Percentiles rank a stretch among this genome's conserved stretches.
phyloP scores from a whole-genome alignment of 148 eudicot species.

The Persicaria tinctoria region DNA sequence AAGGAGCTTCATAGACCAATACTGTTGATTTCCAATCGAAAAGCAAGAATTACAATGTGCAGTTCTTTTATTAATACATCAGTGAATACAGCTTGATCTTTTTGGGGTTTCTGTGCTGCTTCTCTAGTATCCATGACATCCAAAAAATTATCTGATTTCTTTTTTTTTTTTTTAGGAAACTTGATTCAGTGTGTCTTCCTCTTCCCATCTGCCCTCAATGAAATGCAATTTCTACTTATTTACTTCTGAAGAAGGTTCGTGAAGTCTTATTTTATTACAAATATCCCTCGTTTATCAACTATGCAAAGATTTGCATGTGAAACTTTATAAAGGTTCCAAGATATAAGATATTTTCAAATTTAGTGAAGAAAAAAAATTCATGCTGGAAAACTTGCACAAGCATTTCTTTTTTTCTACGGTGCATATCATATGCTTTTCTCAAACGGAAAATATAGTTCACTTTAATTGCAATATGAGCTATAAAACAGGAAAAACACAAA shows the following conservation, averaged over 20 bases:
- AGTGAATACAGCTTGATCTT: background rate
- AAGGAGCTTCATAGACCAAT: background rate
- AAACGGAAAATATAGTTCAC: background rate
- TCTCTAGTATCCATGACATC: background rate
- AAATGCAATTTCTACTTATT: background rate
- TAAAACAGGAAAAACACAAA: slow-evolving; percentile 1
- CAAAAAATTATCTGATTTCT: too few relatives aligned
- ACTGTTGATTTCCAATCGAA: too few relatives aligned
- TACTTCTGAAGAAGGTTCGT: background rate
- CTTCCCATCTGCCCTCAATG: background rate
- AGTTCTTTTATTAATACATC: background rate
- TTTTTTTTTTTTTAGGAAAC: too few relatives aligned
- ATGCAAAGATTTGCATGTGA: background rate
- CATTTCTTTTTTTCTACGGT: background rate
- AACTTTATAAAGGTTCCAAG: background rate
- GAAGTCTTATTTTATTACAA: background rate
- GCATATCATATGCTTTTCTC: background rate
- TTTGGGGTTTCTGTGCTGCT: background rate
- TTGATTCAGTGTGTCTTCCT: too few relatives aligned
- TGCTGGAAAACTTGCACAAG: background rate
- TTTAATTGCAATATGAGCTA: background rate
- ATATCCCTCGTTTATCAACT: background rate
- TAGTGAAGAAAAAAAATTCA: background rate
- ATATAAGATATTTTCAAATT: background rate
- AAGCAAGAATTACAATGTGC: too few relatives aligned